phyloP scores from a whole-genome alignment of 495 filamentous ascomycete species.

The Podospora pseudoanserina region DNA sequence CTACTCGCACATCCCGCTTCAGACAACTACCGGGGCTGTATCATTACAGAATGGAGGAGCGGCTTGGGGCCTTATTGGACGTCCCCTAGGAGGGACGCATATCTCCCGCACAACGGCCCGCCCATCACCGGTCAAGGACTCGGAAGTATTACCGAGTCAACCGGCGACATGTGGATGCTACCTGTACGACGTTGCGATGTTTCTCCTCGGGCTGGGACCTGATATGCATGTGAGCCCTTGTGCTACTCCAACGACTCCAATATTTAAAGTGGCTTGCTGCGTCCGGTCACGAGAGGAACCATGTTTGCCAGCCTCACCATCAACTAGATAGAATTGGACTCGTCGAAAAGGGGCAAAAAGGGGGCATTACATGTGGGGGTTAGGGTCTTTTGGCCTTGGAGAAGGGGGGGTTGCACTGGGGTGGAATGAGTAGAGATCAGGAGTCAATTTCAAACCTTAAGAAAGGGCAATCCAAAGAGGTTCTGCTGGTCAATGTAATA shows the following conservation, averaged over 20 bases:
- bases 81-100: background rate
- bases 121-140: background rate
- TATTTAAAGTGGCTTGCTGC: background rate
- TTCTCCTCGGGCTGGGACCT: background rate
- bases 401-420: no score
- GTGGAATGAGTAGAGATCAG: no score
- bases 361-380: no score
- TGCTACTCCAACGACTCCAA: background rate
- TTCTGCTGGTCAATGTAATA: no score
- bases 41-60: background rate
- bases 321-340: background rate
- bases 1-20: background rate
- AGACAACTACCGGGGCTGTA: background rate
- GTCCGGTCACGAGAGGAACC: background rate
- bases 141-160: background rate
- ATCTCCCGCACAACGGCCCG: background rate
- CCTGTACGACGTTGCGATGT: background rate
- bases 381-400: no score
- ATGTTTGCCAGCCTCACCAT: background rate
- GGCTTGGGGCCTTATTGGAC: background rate
- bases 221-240: background rate
- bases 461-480: no score
- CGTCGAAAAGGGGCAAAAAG: no score
- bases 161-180: background rate
- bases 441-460: no score